Conservation (phyloP, 31 red algal genomes). For the Odonthalia washingtoniensis region DNA sequence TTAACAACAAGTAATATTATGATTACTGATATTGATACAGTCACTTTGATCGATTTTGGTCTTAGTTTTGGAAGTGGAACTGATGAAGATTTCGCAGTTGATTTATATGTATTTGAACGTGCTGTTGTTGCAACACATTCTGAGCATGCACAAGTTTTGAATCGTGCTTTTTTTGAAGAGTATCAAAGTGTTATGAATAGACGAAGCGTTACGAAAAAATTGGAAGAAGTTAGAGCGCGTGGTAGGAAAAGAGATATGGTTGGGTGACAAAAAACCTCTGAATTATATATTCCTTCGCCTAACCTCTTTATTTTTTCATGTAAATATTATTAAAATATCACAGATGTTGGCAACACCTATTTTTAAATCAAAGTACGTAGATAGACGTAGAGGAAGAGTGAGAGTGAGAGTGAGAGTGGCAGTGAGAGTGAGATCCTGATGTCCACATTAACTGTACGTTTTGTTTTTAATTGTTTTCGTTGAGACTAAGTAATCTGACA, state of each 20-base stretch:
- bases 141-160: conserved; percentile 51
- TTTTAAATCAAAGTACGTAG: too few species aligned
- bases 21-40: neutral
- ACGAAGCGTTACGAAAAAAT: conserved; percentile 45
- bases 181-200: conserved; percentile 47
- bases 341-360: too few species aligned
- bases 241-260: conserved; percentile 77
- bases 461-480: too few species aligned
- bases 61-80: conserved; percentile 51
- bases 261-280: conserved; percentile 39
- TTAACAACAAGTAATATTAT: conserved; percentile 88
- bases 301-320: too few species aligned
- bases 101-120: conserved; percentile 92
- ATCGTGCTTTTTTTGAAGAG: conserved; percentile 56
- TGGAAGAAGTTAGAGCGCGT: conserved; percentile 76
- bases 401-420: too few species aligned
- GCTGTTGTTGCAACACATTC: conserved; percentile 75
- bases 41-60: conserved; percentile 90
- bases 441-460: too few species aligned
- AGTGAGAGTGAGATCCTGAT: too few species aligned
- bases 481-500: too few species aligned
- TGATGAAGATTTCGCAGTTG: conserved; percentile 90
- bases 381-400: too few species aligned
- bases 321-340: too few species aligned
- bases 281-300: conserved; percentile 28